Conservation (phyloP, 495 filamentous ascomycete species). For the Talaromyces nanjingensis region DNA sequence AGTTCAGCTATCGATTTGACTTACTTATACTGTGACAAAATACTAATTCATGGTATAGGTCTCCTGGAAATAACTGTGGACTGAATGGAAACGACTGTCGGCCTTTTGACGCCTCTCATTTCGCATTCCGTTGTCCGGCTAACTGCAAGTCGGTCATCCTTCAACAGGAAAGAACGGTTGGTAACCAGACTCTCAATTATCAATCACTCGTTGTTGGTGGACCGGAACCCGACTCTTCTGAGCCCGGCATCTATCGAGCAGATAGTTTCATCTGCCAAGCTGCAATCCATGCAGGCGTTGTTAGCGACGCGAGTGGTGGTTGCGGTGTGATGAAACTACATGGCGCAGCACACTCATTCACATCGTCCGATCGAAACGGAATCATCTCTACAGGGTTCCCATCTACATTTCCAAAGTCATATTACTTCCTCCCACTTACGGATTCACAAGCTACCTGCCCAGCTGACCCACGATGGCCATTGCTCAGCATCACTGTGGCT, state of each 20-base stretch:
- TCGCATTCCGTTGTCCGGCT: constrained; percentile 74
- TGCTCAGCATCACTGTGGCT: constrained; percentile 64
- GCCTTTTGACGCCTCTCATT: constrained; percentile 63
- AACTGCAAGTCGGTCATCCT: constrained; percentile 61
- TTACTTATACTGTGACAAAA: neutral
- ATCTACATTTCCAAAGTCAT: constrained; percentile 70
- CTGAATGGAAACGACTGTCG: constrained; percentile 72
- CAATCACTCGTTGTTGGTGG: constrained; percentile 69
- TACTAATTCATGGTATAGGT: constrained; percentile 43
- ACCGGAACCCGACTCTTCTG: constrained; percentile 37
- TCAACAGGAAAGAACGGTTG: constrained; percentile 67
- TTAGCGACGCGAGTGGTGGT: constrained; percentile 61
- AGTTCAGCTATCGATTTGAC: constrained; percentile 1
- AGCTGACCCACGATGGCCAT: constrained; percentile 61
- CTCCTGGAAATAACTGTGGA: constrained; percentile 65
- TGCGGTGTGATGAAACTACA: constrained; percentile 66
- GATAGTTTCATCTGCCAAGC: constrained; percentile 80
- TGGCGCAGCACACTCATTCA: constrained; percentile 60
- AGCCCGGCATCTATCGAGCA: constrained; percentile 56
- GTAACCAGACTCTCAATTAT: constrained; percentile 65
- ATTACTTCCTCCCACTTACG: constrained; percentile 50
- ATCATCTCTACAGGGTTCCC: constrained; percentile 65
- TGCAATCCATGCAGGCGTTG: constrained; percentile 71
- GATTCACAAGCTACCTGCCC: constrained; percentile 35
- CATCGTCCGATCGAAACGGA: constrained; percentile 51